Conservation (phyloP, 257 asterid genomes). For the Linderniella brevidens region DNA sequence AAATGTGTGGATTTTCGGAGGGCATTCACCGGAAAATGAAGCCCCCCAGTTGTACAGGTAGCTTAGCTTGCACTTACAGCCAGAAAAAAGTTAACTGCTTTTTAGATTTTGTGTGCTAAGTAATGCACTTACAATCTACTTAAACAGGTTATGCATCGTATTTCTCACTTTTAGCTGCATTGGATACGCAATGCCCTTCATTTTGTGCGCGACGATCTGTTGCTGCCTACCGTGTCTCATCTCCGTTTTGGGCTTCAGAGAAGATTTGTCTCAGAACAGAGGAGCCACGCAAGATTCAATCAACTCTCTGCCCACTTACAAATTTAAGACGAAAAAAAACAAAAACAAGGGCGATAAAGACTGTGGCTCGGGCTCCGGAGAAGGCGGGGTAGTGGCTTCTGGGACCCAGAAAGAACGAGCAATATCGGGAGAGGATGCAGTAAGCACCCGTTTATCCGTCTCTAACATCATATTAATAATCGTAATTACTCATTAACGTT, state of each 20-base stretch:
- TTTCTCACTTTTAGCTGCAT: conserved; percentile 62
- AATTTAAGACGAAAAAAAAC: conserved; percentile 37
- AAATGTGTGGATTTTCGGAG: conserved; percentile 85
- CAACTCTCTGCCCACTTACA: conserved; percentile 55
- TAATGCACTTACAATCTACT: not conserved
- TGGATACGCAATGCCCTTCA: conserved; percentile 74
- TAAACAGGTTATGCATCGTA: conserved; percentile 53
- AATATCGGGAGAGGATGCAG: conserved; percentile 74
- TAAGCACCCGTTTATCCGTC: conserved; percentile 9
- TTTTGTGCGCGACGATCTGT: conserved; percentile 55
- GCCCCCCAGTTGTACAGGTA: conserved; percentile 88
- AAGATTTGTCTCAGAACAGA: conserved; percentile 42
- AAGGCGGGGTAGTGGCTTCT: conserved; percentile 58
- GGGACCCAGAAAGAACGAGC: conserved; percentile 65
- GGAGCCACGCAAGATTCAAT: conserved; percentile 66
- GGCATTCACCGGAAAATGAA: conserved; percentile 60
- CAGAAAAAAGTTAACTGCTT: not conserved
- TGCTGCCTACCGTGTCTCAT: conserved; percentile 78
- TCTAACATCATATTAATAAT: not conserved
- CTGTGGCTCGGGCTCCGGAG: conserved; percentile 13
- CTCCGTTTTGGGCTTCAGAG: conserved; percentile 54
- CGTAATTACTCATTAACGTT: not conserved
- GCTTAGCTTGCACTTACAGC: not conserved
- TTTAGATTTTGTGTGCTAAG: conserved; percentile 3
- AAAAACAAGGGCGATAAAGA: conserved; percentile 23